phyloP scores from a whole-genome alignment of 805 yeast genomes.

The Metschnikowia corniflorae region DNA sequence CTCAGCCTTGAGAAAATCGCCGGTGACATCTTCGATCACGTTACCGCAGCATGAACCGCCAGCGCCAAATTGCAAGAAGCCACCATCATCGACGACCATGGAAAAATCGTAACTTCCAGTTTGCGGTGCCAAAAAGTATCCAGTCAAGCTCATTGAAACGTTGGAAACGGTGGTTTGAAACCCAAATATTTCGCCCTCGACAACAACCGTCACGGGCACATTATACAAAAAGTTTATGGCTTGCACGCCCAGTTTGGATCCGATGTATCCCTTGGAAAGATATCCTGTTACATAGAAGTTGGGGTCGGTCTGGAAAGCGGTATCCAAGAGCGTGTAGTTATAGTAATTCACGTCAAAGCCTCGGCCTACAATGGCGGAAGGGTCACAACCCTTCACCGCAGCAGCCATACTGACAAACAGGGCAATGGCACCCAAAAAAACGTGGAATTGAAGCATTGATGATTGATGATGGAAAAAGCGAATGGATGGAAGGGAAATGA shows the following conservation, averaged over 20 bases:
- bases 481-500: slow-evolving; percentile 2
- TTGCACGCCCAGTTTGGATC: neutral
- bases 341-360: slow-evolving; percentile 3
- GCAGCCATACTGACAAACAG: neutral
- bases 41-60: slow-evolving; percentile 1
- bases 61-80: neutral
- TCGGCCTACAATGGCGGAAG: neutral
- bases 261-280: neutral
- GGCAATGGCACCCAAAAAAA: too few relatives aligned
- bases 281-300: slow-evolving; percentile 1
- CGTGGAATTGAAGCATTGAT: too few relatives aligned
- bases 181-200: neutral
- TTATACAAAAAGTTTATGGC: neutral
- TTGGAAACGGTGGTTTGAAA: slow-evolving; percentile 1
- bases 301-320: neutral
- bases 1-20: slow-evolving; percentile 3
- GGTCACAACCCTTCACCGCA: neutral
- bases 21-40: neutral
- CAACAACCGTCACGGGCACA: neutral
- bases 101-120: slow-evolving; percentile 4
- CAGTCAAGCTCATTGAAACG: slow-evolving; percentile 2
- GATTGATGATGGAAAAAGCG: too few relatives aligned
- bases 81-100: slow-evolving; percentile 4
- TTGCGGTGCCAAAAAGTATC: slow-evolving; percentile 5
- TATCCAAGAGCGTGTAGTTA: slow-evolving; percentile 1